These are phyloP conservation scores for Boletus sp. DNA, from an alignment of 768 basidiomycete species.

Conservation along the genomic window DNA sequence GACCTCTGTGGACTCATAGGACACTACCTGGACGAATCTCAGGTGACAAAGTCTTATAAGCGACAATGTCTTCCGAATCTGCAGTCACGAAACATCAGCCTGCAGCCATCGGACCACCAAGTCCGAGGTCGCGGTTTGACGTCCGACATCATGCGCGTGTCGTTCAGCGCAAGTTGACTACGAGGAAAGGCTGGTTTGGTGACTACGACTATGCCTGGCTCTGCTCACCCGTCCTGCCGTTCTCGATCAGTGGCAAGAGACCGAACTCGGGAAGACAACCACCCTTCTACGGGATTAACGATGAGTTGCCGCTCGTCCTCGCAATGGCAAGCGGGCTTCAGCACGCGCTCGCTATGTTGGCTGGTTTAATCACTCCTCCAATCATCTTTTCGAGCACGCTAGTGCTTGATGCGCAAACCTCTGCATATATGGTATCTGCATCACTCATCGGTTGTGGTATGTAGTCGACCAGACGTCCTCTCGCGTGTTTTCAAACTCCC, in stretches of 20 bases:
- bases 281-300: slow-evolving; percentile 74
- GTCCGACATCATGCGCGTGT: slow-evolving; percentile 5
- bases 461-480: slow-evolving; percentile 19
- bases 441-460: slow-evolving; percentile 74
- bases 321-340: slow-evolving; percentile 72
- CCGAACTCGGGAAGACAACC: slow-evolving; percentile 37
- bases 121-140: neutral
- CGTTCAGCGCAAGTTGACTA: slow-evolving; percentile 39
- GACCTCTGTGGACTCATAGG: neutral
- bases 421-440: slow-evolving; percentile 78
- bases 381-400: slow-evolving; percentile 72
- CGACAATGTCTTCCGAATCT: slow-evolving; percentile 14
- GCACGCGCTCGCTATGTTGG: slow-evolving; percentile 80
- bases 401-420: slow-evolving; percentile 52
- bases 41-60: too few species aligned
- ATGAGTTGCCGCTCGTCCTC: slow-evolving; percentile 67
- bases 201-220: slow-evolving; percentile 78
- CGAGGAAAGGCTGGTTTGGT: slow-evolving; percentile 73
- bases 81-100: slow-evolving; percentile 20
- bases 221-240: slow-evolving; percentile 68
- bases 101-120: slow-evolving; percentile 7
- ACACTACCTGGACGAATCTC: neutral
- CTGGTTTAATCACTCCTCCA: slow-evolving; percentile 78
- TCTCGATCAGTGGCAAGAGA: slow-evolving; percentile 35
- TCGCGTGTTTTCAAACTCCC: neutral